phyloP scores from a whole-genome alignment of 208 protist species.

The Leishmania braziliensis region DNA sequence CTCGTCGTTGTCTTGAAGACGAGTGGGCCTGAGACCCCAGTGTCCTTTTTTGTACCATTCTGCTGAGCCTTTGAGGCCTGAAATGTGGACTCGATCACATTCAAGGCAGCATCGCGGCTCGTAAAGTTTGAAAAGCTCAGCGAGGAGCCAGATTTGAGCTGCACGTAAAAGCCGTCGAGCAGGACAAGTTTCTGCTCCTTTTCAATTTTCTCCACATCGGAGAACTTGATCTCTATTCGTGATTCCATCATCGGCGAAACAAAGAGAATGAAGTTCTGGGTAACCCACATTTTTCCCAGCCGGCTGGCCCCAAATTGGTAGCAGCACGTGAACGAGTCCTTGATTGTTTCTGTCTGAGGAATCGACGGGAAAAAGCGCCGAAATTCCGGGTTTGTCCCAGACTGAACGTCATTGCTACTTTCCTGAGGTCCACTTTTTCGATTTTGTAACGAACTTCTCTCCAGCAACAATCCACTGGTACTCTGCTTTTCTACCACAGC shows the following conservation, averaged over 20 bases:
- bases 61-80: conserved; percentile 15
- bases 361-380: conserved; percentile 45
- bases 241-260: conserved; percentile 53
- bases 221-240: conserved; percentile 44
- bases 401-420: neutral
- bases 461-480: neutral
- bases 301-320: conserved; percentile 53
- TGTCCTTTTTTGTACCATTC: neutral
- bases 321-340: conserved; percentile 57
- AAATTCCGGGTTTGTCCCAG: conserved; percentile 13
- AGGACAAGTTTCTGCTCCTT: conserved; percentile 68
- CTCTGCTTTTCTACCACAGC: neutral
- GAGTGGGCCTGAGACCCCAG: conserved; percentile 7
- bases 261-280: conserved; percentile 56
- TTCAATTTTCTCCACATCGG: conserved; percentile 43
- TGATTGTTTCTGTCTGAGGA: conserved; percentile 37
- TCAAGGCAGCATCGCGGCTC: conserved; percentile 52
- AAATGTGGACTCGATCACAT: conserved; percentile 46
- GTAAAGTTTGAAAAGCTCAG: conserved; percentile 63
- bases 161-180: conserved; percentile 53
- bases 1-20: conserved; percentile 49
- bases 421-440: conserved; percentile 9
- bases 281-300: conserved; percentile 60
- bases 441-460: conserved; percentile 5
- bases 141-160: conserved; percentile 30